Evolutionary conservation across 139 green algal species (phyloP).

Genomic region (Tetratostichococcus sp.): DNA sequence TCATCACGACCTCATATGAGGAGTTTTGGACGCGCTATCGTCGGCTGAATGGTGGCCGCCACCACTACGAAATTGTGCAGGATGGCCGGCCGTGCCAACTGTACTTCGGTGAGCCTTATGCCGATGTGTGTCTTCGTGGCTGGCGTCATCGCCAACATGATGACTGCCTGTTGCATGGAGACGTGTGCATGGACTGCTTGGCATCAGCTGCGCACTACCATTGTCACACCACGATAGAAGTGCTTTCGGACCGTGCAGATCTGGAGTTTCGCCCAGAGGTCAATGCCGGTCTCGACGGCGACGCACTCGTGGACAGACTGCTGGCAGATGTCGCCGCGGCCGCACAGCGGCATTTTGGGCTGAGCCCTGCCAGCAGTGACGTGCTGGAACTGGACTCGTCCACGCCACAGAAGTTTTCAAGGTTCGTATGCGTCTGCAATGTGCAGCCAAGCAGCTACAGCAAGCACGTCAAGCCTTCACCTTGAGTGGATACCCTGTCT

Average conservation of each 20-base stretch:
- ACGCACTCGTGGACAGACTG: slow-evolving; percentile 53
- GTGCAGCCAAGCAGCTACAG: too few relatives aligned
- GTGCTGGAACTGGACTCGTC: slow-evolving; percentile 74
- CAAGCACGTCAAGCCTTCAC: too few relatives aligned
- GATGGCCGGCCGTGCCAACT: slow-evolving; percentile 72
- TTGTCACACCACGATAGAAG: too few relatives aligned
- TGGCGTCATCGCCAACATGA: too few relatives aligned
- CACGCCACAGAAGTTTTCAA: slow-evolving; percentile 70
- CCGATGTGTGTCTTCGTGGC: too few relatives aligned
- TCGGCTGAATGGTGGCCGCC: slow-evolving; percentile 11
- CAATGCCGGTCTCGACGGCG: slow-evolving; percentile 56
- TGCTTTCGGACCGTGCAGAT: slow-evolving; percentile 27
- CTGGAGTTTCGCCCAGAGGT: slow-evolving; percentile 13
- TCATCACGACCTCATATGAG: slow-evolving; percentile 26
- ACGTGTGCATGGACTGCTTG: too few relatives aligned
- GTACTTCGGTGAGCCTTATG: slow-evolving; percentile 72
- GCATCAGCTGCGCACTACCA: too few relatives aligned
- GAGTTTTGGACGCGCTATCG: slow-evolving; percentile 36
- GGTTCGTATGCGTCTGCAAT: too few relatives aligned
- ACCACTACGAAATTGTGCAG: slow-evolving; percentile 65
- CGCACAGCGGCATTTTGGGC: slow-evolving; percentile 7
- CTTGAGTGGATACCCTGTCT: too few relatives aligned
- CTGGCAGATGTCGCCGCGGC: slow-evolving; percentile 28
- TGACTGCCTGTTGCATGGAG: too few relatives aligned
- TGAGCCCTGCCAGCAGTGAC: background rate